Percentiles rank a stretch among this genome's conserved stretches.
These are phyloP conservation scores for Colletotrichum viniferum DNA, from an alignment of 2,329 filamentous ascomycete genomes.

Conservation along the genomic window DNA sequence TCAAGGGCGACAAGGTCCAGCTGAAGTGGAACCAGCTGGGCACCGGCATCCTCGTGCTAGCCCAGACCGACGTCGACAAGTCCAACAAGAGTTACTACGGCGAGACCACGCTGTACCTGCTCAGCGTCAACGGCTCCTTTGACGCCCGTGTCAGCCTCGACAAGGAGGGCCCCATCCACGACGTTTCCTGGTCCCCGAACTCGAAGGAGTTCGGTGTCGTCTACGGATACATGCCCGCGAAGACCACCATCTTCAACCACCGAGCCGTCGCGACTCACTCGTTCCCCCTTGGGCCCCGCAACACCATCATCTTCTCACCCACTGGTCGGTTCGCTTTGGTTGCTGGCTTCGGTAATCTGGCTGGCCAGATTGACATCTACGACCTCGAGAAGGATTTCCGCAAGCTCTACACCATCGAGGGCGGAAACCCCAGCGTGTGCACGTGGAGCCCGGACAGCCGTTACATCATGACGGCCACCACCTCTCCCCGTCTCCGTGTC, in stretches of 20 bases:
- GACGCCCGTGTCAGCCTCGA: constrained; percentile 92
- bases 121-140: constrained; percentile 89
- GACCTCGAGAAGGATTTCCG: constrained; percentile 92
- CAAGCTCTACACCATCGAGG: constrained; percentile 93
- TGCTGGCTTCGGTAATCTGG: constrained; percentile 95
- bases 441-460: constrained; percentile 97
- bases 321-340: constrained; percentile 92
- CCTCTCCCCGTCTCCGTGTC: constrained; percentile 90
- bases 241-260: constrained; percentile 97
- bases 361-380: constrained; percentile 97
- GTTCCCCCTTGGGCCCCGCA: constrained; percentile 86
- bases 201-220: constrained; percentile 97
- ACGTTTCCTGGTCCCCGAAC: constrained; percentile 98
- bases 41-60: constrained; percentile 89
- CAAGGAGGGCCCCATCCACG: constrained; percentile 97
- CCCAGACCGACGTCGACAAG: constrained; percentile 97
- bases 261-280: constrained; percentile 82
- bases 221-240: constrained; percentile 99
- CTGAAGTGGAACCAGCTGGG: constrained; percentile 96
- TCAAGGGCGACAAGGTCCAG: constrained; percentile 98
- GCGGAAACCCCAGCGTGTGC: constrained; percentile 93
- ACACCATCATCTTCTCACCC: constrained; percentile 94
- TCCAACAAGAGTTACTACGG: constrained; percentile 99
- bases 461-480: constrained; percentile 97
- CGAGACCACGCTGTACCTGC: constrained; percentile 94